A percentile compares a stretch with the other conserved stretches of the same genome.
phyloP scores from a whole-genome alignment of 495 filamentous ascomycete genomes.

The Haplographium delicatum region DNA sequence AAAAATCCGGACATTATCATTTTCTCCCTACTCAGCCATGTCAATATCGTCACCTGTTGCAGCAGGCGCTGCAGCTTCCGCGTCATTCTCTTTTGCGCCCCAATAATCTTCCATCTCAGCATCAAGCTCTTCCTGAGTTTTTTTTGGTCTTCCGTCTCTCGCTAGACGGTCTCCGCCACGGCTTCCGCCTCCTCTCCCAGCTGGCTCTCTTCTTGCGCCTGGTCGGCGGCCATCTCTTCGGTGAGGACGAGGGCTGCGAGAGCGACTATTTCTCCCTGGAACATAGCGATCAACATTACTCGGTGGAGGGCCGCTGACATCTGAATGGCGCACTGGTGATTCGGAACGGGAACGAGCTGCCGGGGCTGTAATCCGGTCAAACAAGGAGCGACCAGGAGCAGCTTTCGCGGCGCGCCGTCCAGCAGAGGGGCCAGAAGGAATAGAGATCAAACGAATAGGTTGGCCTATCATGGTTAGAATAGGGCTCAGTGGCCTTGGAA shows the following conservation, averaged over 20 bases:
- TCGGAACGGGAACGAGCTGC: slow-evolving; percentile 44
- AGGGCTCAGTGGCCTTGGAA: neutral
- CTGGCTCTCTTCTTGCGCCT: slow-evolving; percentile 41
- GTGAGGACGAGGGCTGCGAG: slow-evolving; percentile 41
- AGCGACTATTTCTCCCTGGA: slow-evolving; percentile 51
- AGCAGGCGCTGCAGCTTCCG: slow-evolving; percentile 19
- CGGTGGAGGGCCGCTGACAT: slow-evolving; percentile 63
- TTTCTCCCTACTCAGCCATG: slow-evolving; percentile 32
- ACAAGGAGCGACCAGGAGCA: slow-evolving; percentile 56
- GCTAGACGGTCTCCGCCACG: slow-evolving; percentile 35
- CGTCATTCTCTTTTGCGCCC: slow-evolving; percentile 24
- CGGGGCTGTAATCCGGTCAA: slow-evolving; percentile 65
- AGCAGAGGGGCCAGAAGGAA: slow-evolving; percentile 45
- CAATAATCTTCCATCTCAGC: slow-evolving; percentile 84
- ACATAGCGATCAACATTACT: slow-evolving; percentile 82
- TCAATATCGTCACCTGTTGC: slow-evolving; percentile 29
- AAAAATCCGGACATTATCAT: too few relatives aligned
- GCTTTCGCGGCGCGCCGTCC: slow-evolving; percentile 52
- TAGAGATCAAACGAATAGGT: slow-evolving; percentile 73
- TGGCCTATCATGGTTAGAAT: slow-evolving; percentile 44
- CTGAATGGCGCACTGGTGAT: slow-evolving; percentile 51
- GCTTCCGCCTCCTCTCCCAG: slow-evolving; percentile 33
- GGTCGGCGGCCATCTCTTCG: slow-evolving; percentile 48
- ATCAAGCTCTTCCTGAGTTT: slow-evolving; percentile 73
- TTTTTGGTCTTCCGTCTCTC: slow-evolving; percentile 60